phyloP scores from a whole-genome alignment of 768 basidiomycete genomes.

The Lactarius trivialis region DNA sequence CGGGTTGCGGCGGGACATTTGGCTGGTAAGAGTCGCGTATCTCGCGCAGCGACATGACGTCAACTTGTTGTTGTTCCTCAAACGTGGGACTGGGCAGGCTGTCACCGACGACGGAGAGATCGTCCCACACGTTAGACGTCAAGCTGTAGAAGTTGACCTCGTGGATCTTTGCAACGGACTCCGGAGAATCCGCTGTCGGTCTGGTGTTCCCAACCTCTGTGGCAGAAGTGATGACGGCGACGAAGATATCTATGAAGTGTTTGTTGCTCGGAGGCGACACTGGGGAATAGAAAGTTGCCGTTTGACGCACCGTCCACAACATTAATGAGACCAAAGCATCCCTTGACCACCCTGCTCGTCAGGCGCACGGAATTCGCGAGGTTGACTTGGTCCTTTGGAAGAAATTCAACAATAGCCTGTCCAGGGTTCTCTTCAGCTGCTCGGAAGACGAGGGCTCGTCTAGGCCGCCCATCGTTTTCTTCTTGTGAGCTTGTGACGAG shows the following conservation, averaged over 20 bases:
- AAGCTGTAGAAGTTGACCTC: conserved; percentile 88
- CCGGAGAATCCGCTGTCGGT: conserved; percentile 48
- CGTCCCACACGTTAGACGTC: conserved; percentile 80
- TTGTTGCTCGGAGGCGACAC: background rate
- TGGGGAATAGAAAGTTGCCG: background rate
- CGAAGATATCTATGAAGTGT: conserved; percentile 61
- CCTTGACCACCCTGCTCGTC: conserved; percentile 68
- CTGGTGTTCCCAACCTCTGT: conserved; percentile 69
- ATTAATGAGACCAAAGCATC: conserved; percentile 77
- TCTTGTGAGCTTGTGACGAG: conserved; percentile 66
- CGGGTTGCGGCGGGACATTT: conserved; percentile 33
- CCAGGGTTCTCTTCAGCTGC: conserved; percentile 42
- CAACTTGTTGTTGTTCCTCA: conserved; percentile 43
- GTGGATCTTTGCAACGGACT: conserved; percentile 77
- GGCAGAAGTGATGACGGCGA: conserved; percentile 72
- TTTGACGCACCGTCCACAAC: conserved; percentile 63
- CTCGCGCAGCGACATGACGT: conserved; percentile 39
- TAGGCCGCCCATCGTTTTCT: conserved; percentile 53
- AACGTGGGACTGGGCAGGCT: conserved; percentile 48
- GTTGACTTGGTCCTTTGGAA: conserved; percentile 67
- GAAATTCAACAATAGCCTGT: conserved; percentile 83
- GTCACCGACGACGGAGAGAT: conserved; percentile 48
- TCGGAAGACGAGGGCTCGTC: conserved; percentile 65
- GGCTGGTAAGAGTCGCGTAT: conserved; percentile 41
- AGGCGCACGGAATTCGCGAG: conserved; percentile 55